phyloP scores from a whole-genome alignment of 73 alveolate species.

The Tetrahymena borealis region DNA sequence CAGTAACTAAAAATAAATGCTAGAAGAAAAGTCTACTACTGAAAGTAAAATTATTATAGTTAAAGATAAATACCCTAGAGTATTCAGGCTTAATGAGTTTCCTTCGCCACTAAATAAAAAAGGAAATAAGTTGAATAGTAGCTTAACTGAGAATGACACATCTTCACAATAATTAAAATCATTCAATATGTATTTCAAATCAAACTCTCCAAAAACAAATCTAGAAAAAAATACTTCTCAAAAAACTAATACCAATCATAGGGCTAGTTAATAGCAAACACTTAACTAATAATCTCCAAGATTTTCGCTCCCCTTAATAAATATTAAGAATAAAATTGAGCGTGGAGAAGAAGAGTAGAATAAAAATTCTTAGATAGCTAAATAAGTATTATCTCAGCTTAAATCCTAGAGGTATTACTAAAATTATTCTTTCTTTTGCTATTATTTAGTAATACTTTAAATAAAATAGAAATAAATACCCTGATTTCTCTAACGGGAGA shows the following conservation, averaged over 20 bases:
- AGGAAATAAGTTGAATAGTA: background rate
- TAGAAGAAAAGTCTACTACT: background rate
- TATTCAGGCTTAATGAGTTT: background rate
- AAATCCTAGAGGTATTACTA: background rate
- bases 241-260: no score
- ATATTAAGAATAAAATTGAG: background rate
- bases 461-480: no score
- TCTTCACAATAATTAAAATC: no score
- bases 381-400: background rate
- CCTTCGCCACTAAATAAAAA: background rate
- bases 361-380: background rate
- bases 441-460: no score
- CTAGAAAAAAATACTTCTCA: no score
- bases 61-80: background rate
- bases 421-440: background rate
- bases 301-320: background rate
- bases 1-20: background rate
- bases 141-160: background rate
- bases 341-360: background rate
- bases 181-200: no score
- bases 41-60: background rate
- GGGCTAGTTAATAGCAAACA: background rate
- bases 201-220: no score
- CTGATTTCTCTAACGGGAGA: no score
- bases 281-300: background rate